Evolutionary conservation across 306 rosid species (phyloP).

Genomic region (Sicyos edulis): DNA sequence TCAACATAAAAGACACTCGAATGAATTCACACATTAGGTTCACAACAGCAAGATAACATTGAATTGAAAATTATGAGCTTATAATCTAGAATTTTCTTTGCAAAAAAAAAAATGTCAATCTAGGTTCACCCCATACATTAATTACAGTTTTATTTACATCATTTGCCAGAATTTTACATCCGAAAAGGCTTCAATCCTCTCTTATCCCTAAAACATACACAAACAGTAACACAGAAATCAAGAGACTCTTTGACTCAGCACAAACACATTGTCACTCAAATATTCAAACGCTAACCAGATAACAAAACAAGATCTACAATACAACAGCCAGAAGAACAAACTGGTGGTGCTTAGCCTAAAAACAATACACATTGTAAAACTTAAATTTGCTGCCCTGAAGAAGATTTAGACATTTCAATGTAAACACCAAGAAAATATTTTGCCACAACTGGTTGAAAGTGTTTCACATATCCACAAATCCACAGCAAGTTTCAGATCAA

Average conservation of each 20-base stretch:
- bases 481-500: slow-evolving; percentile 9
- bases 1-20: neutral
- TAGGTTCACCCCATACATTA: neutral
- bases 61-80: neutral
- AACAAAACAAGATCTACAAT: slow-evolving; percentile 4
- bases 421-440: neutral
- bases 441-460: slow-evolving; percentile 1
- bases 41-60: neutral
- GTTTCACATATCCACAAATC: neutral
- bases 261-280: slow-evolving; percentile 9
- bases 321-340: neutral
- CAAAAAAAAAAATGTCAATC: neutral
- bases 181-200: neutral
- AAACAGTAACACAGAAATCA: neutral
- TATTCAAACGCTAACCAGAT: neutral
- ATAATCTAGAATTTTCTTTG: neutral
- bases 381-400: neutral
- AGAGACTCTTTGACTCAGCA: neutral
- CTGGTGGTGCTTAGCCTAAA: neutral
- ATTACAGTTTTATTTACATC: neutral
- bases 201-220: neutral
- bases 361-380: neutral
- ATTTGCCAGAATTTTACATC: neutral
- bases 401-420: neutral
- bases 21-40: neutral